These are phyloP conservation scores for Darksidea phi DNA, from an alignment of 495 filamentous ascomycete genomes.

Conservation along the genomic window DNA sequence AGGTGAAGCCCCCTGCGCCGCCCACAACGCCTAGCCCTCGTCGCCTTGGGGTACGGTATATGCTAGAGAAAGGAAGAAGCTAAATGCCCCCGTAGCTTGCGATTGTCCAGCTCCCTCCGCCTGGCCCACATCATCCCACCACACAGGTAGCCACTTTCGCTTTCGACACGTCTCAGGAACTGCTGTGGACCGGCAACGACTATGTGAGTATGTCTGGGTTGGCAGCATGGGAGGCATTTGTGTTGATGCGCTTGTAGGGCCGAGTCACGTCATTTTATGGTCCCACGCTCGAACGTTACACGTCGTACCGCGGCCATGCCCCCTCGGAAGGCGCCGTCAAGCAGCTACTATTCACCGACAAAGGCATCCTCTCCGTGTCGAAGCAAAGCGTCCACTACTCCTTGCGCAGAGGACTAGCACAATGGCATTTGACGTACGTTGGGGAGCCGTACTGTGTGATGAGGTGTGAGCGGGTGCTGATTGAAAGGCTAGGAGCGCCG, in stretches of 20 bases:
- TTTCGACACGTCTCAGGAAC: slow-evolving; percentile 84
- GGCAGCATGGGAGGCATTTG: not conserved
- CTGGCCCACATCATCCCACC: slow-evolving; percentile 59
- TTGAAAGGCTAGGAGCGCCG: slow-evolving; percentile 53
- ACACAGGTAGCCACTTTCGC: slow-evolving; percentile 71
- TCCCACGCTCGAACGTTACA: slow-evolving; percentile 73
- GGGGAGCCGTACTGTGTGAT: not conserved
- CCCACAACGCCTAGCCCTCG: too few species aligned
- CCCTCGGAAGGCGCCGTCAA: slow-evolving; percentile 67
- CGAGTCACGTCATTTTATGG: slow-evolving; percentile 83
- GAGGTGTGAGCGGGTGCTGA: not conserved
- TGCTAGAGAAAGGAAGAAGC: not conserved
- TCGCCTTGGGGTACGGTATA: too few species aligned
- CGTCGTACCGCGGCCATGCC: slow-evolving; percentile 71
- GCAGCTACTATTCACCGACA: slow-evolving; percentile 82
- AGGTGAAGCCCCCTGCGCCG: slow-evolving; percentile 38
- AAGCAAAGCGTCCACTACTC: slow-evolving; percentile 81
- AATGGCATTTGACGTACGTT: slow-evolving; percentile 77
- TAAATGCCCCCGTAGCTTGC: slow-evolving; percentile 54
- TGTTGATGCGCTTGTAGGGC: slow-evolving; percentile 54
- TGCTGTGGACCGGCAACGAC: slow-evolving; percentile 89
- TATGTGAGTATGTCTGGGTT: slow-evolving; percentile 58
- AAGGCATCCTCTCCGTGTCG: slow-evolving; percentile 77
- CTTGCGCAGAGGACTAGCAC: slow-evolving; percentile 69
- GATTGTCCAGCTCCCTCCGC: slow-evolving; percentile 67